phyloP scores from a whole-genome alignment of 257 asterid genomes.

The Jacaranda copaia region DNA sequence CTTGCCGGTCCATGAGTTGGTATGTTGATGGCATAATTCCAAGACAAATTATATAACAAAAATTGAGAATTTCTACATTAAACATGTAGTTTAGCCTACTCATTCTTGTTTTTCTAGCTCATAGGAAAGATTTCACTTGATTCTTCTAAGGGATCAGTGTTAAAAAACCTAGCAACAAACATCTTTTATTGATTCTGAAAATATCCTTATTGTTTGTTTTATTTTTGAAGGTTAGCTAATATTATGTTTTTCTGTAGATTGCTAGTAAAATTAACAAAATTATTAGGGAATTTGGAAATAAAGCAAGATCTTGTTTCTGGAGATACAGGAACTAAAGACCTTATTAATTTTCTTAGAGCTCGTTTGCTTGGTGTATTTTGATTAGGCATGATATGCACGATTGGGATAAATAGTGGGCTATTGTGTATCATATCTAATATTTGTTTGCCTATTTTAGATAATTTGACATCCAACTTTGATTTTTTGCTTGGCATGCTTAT shows the following conservation, averaged over 20 bases:
- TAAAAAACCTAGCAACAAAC: conserved; percentile 3
- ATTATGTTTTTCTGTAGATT: conserved; percentile 57
- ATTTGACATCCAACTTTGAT: too few species aligned
- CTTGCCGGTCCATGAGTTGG: conserved; percentile 25
- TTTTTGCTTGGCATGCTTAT: too few species aligned
- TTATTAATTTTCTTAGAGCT: conserved; percentile 84
- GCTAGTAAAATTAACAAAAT: conserved; percentile 90
- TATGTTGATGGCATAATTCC: conserved; percentile 18
- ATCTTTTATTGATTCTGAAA: conserved; percentile 10
- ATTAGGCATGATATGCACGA: too few species aligned
- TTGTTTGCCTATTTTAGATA: too few species aligned
- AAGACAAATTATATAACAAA: conserved; percentile 12
- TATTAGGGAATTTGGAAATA: conserved; percentile 81
- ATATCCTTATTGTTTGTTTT: too few species aligned
- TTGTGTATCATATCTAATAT: too few species aligned
- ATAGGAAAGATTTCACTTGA: background rate
- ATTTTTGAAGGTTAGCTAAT: conserved; percentile 21
- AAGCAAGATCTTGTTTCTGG: conserved; percentile 97
- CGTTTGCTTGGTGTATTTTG: too few species aligned
- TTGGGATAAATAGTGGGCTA: too few species aligned
- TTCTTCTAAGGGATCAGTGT: background rate
- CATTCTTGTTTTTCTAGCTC: conserved; percentile 13
- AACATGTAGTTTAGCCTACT: background rate
- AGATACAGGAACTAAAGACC: conserved; percentile 94
- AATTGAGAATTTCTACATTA: background rate